Conservation (phyloP, 768 basidiomycete genomes). For the Galerina sulciceps region DNA sequence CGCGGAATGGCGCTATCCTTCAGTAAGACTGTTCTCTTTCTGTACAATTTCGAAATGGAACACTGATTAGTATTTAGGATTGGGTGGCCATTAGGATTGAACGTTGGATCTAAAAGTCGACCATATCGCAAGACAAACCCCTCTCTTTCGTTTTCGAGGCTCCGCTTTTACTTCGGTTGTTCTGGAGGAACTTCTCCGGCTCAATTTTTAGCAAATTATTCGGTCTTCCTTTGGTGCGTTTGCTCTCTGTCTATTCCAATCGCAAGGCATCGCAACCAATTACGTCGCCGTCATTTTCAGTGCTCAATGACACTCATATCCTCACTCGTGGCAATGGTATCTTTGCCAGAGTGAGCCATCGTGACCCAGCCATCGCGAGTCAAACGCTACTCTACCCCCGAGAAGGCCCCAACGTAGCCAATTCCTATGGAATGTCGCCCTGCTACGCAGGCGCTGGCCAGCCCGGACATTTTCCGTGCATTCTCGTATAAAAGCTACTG, state of each 20-base stretch:
- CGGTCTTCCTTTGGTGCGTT: neutral
- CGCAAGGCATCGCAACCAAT: slow-evolving; percentile 5
- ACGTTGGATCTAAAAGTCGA: too few species aligned
- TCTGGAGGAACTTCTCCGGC: slow-evolving; percentile 21
- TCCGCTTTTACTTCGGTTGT: slow-evolving; percentile 24
- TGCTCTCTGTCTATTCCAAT: slow-evolving; percentile 5
- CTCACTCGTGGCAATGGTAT: slow-evolving; percentile 5
- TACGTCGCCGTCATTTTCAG: neutral
- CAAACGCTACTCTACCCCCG: neutral
- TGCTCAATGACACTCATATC: slow-evolving; percentile 1
- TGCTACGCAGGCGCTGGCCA: neutral
- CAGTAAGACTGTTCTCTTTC: too few species aligned
- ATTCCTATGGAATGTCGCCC: neutral
- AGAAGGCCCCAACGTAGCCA: slow-evolving; percentile 1
- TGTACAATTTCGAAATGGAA: too few species aligned
- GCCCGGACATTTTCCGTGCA: slow-evolving; percentile 27
- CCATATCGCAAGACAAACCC: neutral
- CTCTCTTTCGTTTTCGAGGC: neutral
- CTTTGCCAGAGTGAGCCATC: neutral
- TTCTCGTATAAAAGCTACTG: slow-evolving; percentile 22
- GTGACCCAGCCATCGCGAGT: neutral
- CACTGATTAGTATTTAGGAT: too few species aligned
- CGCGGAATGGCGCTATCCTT: too few species aligned
- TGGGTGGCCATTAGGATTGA: too few species aligned
- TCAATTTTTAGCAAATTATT: slow-evolving; percentile 8